Evolutionary conservation across 768 basidiomycete species (phyloP), one percentile per base, ranked within the genome.

Genomic region (Leucocoprinus leucothites): DNA sequence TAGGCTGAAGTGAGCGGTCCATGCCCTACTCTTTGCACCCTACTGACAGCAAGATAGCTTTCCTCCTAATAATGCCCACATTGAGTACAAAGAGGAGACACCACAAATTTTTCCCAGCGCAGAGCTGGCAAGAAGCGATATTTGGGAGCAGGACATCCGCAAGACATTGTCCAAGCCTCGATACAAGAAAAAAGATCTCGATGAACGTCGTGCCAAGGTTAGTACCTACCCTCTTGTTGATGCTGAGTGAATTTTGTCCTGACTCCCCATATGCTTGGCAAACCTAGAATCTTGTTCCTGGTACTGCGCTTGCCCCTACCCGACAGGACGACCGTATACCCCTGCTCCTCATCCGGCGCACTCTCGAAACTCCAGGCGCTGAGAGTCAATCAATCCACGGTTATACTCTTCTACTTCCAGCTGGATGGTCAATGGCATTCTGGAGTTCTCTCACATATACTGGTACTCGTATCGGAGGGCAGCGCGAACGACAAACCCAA

Each of bases 351-450:
- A 81, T 95, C 6, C 93, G 94, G 65, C 84, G 84, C 19, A 87
- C 91, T 9, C 63, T 91, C 19, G 82, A 84, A 55, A 49, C 60
- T 9, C 53, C 56, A 18, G 54, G 58, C 61, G 61, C 67, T 14
- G 67, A 69, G 41, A 67, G 63, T 9, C 73, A 75, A 59, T 73
- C 78, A 1, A 72, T 93, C 26, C 85, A 94, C 62, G 94, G 95
- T 36, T 97, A 91, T 88, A 93, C 86, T 7, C 72, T 99, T 8
- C 75, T 97, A 44, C 67, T 96, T 28, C 96, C 96, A 2, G 75
- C 83, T 1, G 94, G 92, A 11, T 98, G 94, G 94, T 80, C 82
- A 0, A 96, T 94, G 87, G 78, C 94, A 1, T 93, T 98, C 71
- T 84, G 91, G 58, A 78, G 78, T 38, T 95, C 94, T 2, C 79